Evolutionary conservation across 208 protist genomes (phyloP), one percentile per base, ranked within the genome.

Genomic region (Crithidia expoeki): DNA sequence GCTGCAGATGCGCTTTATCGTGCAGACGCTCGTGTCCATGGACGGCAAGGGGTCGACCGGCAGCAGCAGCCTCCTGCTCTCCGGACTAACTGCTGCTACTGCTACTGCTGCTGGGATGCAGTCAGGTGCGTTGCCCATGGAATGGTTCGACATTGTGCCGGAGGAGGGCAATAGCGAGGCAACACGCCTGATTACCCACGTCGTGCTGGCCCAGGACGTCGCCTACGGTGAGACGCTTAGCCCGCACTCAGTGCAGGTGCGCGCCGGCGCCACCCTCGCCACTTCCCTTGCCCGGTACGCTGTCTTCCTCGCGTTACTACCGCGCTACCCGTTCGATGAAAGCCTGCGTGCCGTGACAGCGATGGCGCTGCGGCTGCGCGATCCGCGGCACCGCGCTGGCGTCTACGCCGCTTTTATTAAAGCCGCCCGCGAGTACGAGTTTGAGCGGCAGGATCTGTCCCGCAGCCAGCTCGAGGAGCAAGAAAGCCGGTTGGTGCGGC

Each of bases 1-100:
- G 67, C 58, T 94, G 61, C 86, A 93, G 71, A 87, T 94, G 79
- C 89, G 89, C 62, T 69, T 92, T 11, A 81, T 94, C 44, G 59
- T 94, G 52, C 89, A 91, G 57, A 71, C 88, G 23, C 79, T 94
- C 56, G 79, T 77, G 11, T 60, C 68, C 42, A 63, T 47, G 11
- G 61, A 68, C 17, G 70, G 57, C 17, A 51, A 66, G 6, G 51
- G 76, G n/a, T 12, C n/a, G n/a, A n/a, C n/a, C n/a, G n/a, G 68
- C 14, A 55, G 42, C 42, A 25, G 53, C 27, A 40, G 19, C 25
- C 27, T 66, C 33, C 21, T 61, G 55, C 36, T 16, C 21, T 16
- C 32, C 11, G 25, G 38, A 10, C 2, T 23, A 46, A n/a, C 47
- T 2, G 17, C 47, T 33, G 30, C 69, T 12, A 17, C 5, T 30